phyloP scores from a whole-genome alignment of 2,329 filamentous ascomycete species.

The Zymoseptoria pseudotritici region DNA sequence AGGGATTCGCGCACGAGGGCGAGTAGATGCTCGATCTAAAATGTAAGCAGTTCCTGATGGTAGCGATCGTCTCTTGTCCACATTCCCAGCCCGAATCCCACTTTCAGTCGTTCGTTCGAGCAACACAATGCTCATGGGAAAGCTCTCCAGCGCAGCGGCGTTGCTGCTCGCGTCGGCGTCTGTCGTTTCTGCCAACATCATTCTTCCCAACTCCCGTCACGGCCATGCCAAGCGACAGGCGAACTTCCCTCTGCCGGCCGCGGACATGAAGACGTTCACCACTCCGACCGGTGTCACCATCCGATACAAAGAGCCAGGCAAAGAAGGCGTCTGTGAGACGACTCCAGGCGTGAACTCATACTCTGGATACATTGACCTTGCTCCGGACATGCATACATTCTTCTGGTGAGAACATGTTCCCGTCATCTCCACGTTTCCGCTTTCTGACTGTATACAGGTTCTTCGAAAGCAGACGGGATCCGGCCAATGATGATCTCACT shows the following conservation, averaged over 20 bases:
- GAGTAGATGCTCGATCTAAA: background rate
- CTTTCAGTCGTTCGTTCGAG: background rate
- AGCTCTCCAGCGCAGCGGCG: background rate
- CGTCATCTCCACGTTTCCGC: slow-evolving; percentile 35
- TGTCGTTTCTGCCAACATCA: slow-evolving; percentile 2
- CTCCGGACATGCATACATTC: slow-evolving; percentile 20
- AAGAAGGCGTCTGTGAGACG: slow-evolving; percentile 38
- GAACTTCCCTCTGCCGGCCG: slow-evolving; percentile 33
- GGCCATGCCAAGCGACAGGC: slow-evolving; percentile 13
- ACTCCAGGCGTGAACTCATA: slow-evolving; percentile 45
- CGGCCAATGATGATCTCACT: slow-evolving; percentile 48
- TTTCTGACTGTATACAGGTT: slow-evolving; percentile 54
- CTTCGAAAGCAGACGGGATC: slow-evolving; percentile 49
- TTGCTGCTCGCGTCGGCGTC: slow-evolving; percentile 2
- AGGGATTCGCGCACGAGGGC: background rate
- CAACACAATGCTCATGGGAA: background rate
- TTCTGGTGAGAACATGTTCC: background rate
- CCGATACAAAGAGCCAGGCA: slow-evolving; percentile 31
- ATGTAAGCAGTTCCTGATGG: background rate
- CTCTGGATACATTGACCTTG: slow-evolving; percentile 32
- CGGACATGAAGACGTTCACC: slow-evolving; percentile 39
- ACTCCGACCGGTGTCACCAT: slow-evolving; percentile 30
- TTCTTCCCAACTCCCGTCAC: slow-evolving; percentile 2
- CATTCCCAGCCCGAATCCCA: background rate
- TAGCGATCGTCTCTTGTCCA: background rate